Base-by-base conservation (phyloP, 2,329 filamentous ascomycete species). In the Lasiodiplodia sp. region DNA sequence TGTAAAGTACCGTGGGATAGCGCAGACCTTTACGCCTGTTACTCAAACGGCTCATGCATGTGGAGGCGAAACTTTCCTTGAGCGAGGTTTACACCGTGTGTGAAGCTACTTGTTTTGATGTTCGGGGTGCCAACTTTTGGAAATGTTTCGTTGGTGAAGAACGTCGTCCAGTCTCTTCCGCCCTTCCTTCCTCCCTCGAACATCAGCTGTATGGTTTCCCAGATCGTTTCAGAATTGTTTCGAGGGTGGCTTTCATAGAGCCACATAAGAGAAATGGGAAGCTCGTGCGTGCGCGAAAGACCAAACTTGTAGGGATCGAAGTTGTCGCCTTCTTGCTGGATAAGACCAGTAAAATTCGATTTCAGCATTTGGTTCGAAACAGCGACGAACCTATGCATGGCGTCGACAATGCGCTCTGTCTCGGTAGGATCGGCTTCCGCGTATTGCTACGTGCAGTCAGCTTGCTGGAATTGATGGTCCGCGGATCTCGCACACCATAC, bases 281-380 rank as follows among this genome's bases (percentile, higher is more conserved):
- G 80, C 70, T 86, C 84, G 18, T 80, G 77, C 16, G 68, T 57
- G 8, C 72, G 65, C 12, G 49, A 52, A 7, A 70, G 62, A 6
- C 66, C 55, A 37, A 68, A 70, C 34, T 60, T 47, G 14, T 51
- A 31, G n/a, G 16, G 23, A n/a, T 67, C 66, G 25, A 67, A 67
- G 79, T 73, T 68, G 37, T 85, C 82, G 2, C 80, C 80, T 1
- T 76, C 72, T 37, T 83, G 82, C 58, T 79, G 79, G 18, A 85
- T 76, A 64, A 86, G 82, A 0, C 87, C 87, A 1, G 82, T 82
- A 56, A 83, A 84, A 71, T 87, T 82, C 67, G 87, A 75, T 67
- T 80, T 77, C n/a, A 89, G 80, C 87, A 90, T 90, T 28, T 75
- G 75, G 70, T 88, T 81, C 72, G 84, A 83, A 3, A 89, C 75